Percentiles rank a stretch among this genome's conserved stretches.
These are phyloP conservation scores for Globomyces sp. DNA, from an alignment of 371 early-diverging fungal species.

Conservation along the genomic window DNA sequence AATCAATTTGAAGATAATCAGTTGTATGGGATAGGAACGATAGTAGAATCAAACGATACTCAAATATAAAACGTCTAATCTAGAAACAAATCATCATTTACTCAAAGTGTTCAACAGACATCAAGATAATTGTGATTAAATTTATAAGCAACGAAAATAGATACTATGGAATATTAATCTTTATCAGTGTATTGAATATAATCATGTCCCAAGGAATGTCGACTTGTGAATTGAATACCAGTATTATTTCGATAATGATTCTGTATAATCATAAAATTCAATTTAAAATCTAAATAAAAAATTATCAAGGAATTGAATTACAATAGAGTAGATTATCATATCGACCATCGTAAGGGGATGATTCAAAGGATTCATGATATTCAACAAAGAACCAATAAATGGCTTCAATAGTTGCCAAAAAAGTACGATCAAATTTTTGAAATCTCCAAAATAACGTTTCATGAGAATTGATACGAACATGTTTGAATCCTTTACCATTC, in stretches of 20 bases:
- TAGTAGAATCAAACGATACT: too few species aligned
- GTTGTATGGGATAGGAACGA: too few species aligned
- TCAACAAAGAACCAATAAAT: conserved; percentile 88
- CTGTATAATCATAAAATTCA: conserved; percentile 83
- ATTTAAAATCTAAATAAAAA: conserved; percentile 61
- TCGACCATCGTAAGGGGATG: conserved; percentile 59
- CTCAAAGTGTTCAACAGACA: too few species aligned
- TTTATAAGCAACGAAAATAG: too few species aligned
- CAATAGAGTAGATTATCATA: conserved; percentile 84
- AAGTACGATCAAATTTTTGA: conserved; percentile 68
- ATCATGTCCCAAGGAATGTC: conserved; percentile 26
- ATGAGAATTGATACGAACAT: conserved; percentile 59
- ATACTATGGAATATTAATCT: neutral
- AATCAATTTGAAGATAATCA: too few species aligned
- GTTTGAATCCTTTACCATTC: conserved; percentile 49
- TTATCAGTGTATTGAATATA: conserved; percentile 36
- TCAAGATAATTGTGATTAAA: too few species aligned
- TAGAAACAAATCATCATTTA: too few species aligned
- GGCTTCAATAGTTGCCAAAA: conserved; percentile 92
- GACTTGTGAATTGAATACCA: conserved; percentile 28
- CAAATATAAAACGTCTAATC: too few species aligned
- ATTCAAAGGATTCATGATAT: conserved; percentile 44
- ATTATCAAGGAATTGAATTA: neutral
- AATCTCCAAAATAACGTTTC: conserved; percentile 89
- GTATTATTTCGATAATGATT: conserved; percentile 56